These are phyloP conservation scores for Cucumis melo DNA, from an alignment of 306 rosid genomes.

Conservation along the genomic window DNA sequence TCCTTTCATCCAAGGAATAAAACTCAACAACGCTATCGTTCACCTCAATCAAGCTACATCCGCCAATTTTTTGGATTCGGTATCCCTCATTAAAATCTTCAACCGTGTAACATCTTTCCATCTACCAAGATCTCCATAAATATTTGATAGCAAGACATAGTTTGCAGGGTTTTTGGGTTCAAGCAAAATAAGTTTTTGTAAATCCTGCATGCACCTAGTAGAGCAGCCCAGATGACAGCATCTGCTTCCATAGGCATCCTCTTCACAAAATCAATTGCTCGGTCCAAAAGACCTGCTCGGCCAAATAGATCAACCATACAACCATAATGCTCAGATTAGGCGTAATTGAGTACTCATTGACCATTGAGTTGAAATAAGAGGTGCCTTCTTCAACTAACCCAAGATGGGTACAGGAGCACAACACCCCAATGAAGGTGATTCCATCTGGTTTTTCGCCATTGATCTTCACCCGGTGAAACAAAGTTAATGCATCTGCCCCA, in stretches of 20 bases:
- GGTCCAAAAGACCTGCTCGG: constrained; percentile 46
- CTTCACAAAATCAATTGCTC: constrained; percentile 44
- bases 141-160: constrained; percentile 58
- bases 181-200: constrained; percentile 42
- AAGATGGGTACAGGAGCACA: constrained; percentile 57
- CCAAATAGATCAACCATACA: constrained; percentile 47
- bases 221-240: constrained; percentile 38
- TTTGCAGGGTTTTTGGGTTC: constrained; percentile 77
- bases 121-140: constrained; percentile 66
- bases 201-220: constrained; percentile 34
- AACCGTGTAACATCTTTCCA: constrained; percentile 61
- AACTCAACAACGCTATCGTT: constrained; percentile 20
- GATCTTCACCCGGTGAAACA: constrained; percentile 48
- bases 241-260: constrained; percentile 58
- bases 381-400: constrained; percentile 50
- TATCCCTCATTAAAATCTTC: constrained; percentile 60
- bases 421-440: constrained; percentile 49
- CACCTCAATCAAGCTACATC: constrained; percentile 34
- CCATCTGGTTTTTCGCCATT: constrained; percentile 33
- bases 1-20: constrained; percentile 30
- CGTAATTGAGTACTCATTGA: constrained; percentile 30
- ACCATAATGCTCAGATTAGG: constrained; percentile 51
- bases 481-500: constrained; percentile 36
- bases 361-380: constrained; percentile 44
- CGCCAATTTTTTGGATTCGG: constrained; percentile 36